Evolutionary conservation across 495 filamentous ascomycete genomes (phyloP).

Genomic region (Astrothelium macrocarpum): DNA sequence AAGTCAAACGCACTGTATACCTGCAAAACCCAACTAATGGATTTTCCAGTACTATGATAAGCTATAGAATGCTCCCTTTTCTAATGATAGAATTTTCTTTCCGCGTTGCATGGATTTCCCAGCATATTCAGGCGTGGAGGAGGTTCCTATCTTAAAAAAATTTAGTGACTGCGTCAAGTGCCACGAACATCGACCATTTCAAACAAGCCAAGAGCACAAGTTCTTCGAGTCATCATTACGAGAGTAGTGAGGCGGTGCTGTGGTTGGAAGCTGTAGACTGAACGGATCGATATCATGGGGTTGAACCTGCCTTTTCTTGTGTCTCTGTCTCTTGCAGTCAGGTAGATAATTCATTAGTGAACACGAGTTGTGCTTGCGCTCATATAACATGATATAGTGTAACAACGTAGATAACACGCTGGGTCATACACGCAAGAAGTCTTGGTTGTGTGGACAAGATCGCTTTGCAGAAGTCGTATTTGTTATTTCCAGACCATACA

Average conservation of each 20-base stretch:
- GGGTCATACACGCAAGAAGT: too few species aligned
- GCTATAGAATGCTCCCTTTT: slow-evolving; percentile 52
- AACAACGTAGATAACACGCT: too few species aligned
- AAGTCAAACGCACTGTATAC: slow-evolving; percentile 41
- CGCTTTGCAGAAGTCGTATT: too few species aligned
- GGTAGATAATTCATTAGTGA: background rate
- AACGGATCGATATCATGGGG: background rate
- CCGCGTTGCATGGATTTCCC: background rate
- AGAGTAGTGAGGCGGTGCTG: background rate
- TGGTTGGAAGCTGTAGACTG: background rate
- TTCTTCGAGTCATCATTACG: background rate
- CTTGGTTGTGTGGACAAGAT: too few species aligned
- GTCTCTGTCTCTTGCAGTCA: background rate
- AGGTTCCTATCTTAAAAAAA: background rate
- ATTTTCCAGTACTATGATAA: slow-evolving; percentile 88
- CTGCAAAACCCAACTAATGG: slow-evolving; percentile 41
- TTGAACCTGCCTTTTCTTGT: background rate
- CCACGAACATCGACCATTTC: background rate
- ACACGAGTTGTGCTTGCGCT: background rate
- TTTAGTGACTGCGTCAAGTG: background rate
- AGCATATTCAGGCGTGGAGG: slow-evolving; percentile 1
- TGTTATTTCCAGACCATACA: too few species aligned
- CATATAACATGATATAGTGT: background rate
- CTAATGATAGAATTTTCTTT: slow-evolving; percentile 6
- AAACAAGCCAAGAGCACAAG: background rate